Base-by-base conservation (phyloP, 2,329 filamentous ascomycete species). In the Penicillium sp. region DNA sequence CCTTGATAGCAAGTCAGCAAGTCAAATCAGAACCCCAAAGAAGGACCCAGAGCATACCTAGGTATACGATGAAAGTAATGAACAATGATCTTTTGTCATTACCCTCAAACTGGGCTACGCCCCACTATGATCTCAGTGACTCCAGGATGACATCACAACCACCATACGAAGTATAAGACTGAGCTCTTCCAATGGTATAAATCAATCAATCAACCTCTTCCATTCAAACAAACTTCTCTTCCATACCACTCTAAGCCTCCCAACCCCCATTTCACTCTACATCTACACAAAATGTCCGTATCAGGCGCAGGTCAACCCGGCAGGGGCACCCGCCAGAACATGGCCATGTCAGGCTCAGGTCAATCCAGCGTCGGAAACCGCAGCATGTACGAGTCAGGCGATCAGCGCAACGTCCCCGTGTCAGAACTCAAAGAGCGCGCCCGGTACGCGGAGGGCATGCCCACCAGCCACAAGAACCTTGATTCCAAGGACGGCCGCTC, bases 381-480 rank as follows among this genome's bases (percentile, higher is more conserved):
- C 60, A 71, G 75, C 57, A 76, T 90, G 70, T 92, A 94, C 76
- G 88, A 92, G 76, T 86, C 81, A 54, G 87, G 86, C 55, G 89
- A 94, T 75, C 89, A 94, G 80, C 82, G 83, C 65, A 90, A 85
- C 71, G 70, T 75, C 58, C 81, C 83, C 58, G 69, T 82, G 56
- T 79, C 82, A 2, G 76, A 81, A 58, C 61, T 78, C 50, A 68
- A 75, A 42, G 78, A 84, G 66, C 77, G 80, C 21, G 77, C 82
- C 49, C 80, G 85, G 57, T 94, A 84, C 77, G 77, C 91, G 58
- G 87, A 93, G 77, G 90, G 90, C 65, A 79, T 87, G 71, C 72
- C 80, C 55, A 79, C 89, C 71, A 87, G 86, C 50, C 90, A 95
- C 74, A 72, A 80, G 58, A 78, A 81, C 59, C 81, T 82, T 52